These are phyloP conservation scores for Durusdinium trenchii DNA, from an alignment of 73 alveolate species.

Conservation along the genomic window DNA sequence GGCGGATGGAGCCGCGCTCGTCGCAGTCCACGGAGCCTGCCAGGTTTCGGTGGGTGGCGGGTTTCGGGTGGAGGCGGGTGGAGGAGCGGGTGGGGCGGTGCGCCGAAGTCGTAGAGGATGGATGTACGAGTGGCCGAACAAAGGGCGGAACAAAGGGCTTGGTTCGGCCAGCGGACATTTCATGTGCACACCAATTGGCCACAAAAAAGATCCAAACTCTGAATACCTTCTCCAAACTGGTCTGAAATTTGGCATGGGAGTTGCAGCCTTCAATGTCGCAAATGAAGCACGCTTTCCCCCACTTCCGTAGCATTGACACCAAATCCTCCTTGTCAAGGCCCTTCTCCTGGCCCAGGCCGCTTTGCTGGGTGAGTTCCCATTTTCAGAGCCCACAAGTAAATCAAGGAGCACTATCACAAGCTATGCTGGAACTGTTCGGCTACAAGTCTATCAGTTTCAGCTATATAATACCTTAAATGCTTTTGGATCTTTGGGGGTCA, in stretches of 20 bases:
- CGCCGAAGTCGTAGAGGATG: too few relatives aligned
- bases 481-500: not conserved
- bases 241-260: not conserved
- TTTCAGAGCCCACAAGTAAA: too few relatives aligned
- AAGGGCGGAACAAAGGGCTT: not conserved
- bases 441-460: too few relatives aligned
- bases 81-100: too few relatives aligned
- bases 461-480: not conserved
- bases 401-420: not conserved
- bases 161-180: not conserved
- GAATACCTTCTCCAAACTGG: not conserved
- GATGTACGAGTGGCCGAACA: too few relatives aligned
- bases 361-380: too few relatives aligned
- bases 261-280: slow-evolving; percentile 55
- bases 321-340: slow-evolving; percentile 60
- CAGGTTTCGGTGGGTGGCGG: not conserved
- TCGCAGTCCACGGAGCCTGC: slow-evolving; percentile 69
- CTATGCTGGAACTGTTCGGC: not conserved
- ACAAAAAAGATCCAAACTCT: not conserved
- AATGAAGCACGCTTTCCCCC: slow-evolving; percentile 65
- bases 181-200: not conserved
- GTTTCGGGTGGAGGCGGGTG: not conserved
- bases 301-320: slow-evolving; percentile 39
- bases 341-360: not conserved
- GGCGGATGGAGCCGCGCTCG: slow-evolving; percentile 91